Evolutionary conservation across 1,284 basidiomycete genomes (phyloP), one percentile per base, ranked within the genome.

Genomic region (Leccinum angustisporum): DNA sequence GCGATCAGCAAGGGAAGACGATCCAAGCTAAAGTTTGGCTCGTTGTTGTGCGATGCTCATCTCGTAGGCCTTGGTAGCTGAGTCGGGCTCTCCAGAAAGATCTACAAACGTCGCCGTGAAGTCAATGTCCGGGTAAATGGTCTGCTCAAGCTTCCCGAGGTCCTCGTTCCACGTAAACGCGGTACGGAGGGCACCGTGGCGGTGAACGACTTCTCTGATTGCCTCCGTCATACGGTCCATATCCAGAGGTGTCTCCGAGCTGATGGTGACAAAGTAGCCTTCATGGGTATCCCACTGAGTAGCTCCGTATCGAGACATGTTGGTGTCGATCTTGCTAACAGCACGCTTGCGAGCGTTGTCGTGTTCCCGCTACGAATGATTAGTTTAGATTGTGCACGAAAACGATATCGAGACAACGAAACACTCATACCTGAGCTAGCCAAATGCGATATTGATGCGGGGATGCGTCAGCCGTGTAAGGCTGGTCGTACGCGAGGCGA

Each of bases 201-300:
- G 64, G 21, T 56, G 65, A 16, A 72, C 57, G 31, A 70, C 63
- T 53, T 72, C 72, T 14, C 30, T 52, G 7, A 72, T 63, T 1
- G 72, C 67, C 9, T 63, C 67, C 30, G 54, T 52, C 72, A 73
- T 70, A 4, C 63, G 63, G 7, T 72, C 65, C 1, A 68, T 54
- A 43, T 70, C 68, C 38, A 74, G 58, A 16, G 67, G 40, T 1
- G 61, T 68, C 54, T 72, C 67, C 8, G 67, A 57, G 27, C 57
- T 33, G 27, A 73, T 46, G 13, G 62, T 71, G 36, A 71, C 62
- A 10, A 69, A 69, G 48, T 65, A 70, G 27, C 70, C 71, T 38
- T 72, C 70, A 11, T 71, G 71, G 4, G 70, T 72, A 34, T 67
- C 72, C 69, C 72, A 71, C 10, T 71, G 72, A n/a, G 69, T 72